Evolutionary conservation across 495 filamentous ascomycete genomes (phyloP).

Genomic region (Tetracladium setigerum): DNA sequence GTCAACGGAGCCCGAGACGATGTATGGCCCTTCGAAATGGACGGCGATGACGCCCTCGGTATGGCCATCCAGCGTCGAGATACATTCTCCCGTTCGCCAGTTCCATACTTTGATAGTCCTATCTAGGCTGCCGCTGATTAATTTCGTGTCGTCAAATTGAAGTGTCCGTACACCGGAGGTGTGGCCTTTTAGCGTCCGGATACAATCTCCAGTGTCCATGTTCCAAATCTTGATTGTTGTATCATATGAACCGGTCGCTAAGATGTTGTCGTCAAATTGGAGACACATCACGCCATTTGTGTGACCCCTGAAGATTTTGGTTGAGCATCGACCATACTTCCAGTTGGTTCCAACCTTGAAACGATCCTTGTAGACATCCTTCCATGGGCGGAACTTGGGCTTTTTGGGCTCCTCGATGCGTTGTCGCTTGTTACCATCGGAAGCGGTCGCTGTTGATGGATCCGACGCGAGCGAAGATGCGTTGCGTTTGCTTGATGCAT

Average conservation of each 20-base stretch:
- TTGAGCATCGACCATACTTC: constrained; percentile 85
- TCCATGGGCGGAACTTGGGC: constrained; percentile 66
- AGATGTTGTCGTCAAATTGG: constrained; percentile 88
- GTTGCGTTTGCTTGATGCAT: constrained; percentile 9
- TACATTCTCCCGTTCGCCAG: constrained; percentile 84
- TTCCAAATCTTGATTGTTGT: constrained; percentile 94
- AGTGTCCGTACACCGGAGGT: constrained; percentile 75
- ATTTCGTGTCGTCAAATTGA: constrained; percentile 86
- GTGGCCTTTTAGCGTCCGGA: constrained; percentile 78
- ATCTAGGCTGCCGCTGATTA: constrained; percentile 81
- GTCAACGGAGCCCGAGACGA: constrained; percentile 85
- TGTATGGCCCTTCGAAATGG: constrained; percentile 73
- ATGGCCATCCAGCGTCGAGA: constrained; percentile 73
- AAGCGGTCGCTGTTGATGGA: background rate
- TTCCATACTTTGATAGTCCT: constrained; percentile 88
- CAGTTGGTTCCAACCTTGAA: constrained; percentile 91
- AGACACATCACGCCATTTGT: constrained; percentile 93
- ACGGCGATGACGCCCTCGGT: constrained; percentile 73
- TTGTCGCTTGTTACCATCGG: constrained; percentile 39
- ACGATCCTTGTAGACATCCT: constrained; percentile 83
- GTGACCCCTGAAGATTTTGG: constrained; percentile 78
- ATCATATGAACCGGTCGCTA: constrained; percentile 94
- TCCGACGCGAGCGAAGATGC: constrained; percentile 10
- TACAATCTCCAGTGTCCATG: constrained; percentile 75
- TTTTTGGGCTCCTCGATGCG: constrained; percentile 2